Evolutionary conservation across 768 basidiomycete genomes (phyloP).

Genomic region (Collybia sordida): DNA sequence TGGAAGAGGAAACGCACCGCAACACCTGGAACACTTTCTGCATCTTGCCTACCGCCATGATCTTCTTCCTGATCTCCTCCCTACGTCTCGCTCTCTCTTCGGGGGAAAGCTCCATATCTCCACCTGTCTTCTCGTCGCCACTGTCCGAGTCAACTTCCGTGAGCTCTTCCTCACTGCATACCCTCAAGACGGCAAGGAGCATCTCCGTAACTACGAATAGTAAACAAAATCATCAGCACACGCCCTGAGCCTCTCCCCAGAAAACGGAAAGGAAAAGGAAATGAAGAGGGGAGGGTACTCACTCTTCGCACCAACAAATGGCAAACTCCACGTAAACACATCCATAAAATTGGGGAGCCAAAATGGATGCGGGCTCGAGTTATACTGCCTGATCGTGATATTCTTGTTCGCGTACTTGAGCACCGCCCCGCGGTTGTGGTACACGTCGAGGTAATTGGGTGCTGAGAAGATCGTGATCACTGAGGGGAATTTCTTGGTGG

Average conservation of each 20-base stretch:
- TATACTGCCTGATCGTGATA: slow-evolving; percentile 92
- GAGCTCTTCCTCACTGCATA: slow-evolving; percentile 93
- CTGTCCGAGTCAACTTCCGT: slow-evolving; percentile 50
- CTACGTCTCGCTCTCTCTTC: slow-evolving; percentile 52
- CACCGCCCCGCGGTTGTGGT: slow-evolving; percentile 95
- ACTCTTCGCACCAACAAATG: slow-evolving; percentile 98
- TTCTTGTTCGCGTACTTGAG: slow-evolving; percentile 97
- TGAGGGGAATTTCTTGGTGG: slow-evolving; percentile 91
- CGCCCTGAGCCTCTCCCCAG: slow-evolving; percentile 2
- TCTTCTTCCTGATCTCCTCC: slow-evolving; percentile 90
- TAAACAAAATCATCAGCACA: slow-evolving; percentile 1
- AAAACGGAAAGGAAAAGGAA: no score
- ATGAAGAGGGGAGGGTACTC: no score
- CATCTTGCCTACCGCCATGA: slow-evolving; percentile 89
- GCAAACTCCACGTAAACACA: slow-evolving; percentile 96
- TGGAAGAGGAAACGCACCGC: slow-evolving; percentile 51
- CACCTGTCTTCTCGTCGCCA: slow-evolving; percentile 33
- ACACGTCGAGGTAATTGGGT: slow-evolving; percentile 95
- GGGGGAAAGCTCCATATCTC: slow-evolving; percentile 28
- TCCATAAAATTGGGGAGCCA: slow-evolving; percentile 99
- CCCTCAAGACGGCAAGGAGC: slow-evolving; percentile 91
- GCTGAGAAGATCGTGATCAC: slow-evolving; percentile 98
- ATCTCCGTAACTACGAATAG: slow-evolving; percentile 85
- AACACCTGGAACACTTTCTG: slow-evolving; percentile 87
- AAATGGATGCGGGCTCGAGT: slow-evolving; percentile 80